A percentile compares a stretch with the other conserved stretches of the same genome.
Evolutionary conservation across 2,329 filamentous ascomycete genomes (phyloP).

Genomic region (Rutstroemia sp.): DNA sequence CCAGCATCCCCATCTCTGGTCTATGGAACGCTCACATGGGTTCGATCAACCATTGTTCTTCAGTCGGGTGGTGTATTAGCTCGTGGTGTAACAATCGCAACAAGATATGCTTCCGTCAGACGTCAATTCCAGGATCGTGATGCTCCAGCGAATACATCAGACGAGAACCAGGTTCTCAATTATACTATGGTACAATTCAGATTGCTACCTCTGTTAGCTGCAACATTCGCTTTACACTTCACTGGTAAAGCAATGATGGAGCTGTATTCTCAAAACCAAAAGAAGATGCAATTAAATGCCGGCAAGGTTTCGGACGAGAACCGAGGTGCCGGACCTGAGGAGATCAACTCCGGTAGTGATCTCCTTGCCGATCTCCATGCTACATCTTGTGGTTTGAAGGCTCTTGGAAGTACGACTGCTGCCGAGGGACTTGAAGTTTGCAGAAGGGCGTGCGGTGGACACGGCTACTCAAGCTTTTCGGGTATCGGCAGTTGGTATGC

Average conservation of each 20-base stretch:
- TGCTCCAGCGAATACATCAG: slow-evolving; percentile 45
- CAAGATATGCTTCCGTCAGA: slow-evolving; percentile 64
- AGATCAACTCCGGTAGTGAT: slow-evolving; percentile 57
- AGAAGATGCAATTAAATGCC: slow-evolving; percentile 47
- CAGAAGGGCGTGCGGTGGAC: slow-evolving; percentile 68
- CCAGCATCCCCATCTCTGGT: slow-evolving; percentile 60
- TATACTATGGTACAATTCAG: slow-evolving; percentile 77
- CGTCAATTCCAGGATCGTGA: slow-evolving; percentile 75
- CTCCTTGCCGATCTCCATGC: slow-evolving; percentile 68
- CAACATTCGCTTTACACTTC: slow-evolving; percentile 73
- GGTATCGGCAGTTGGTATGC: slow-evolving; percentile 71
- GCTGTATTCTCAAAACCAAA: slow-evolving; percentile 66
- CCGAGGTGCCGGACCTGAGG: slow-evolving; percentile 59
- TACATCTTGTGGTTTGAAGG: slow-evolving; percentile 70
- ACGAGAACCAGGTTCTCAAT: slow-evolving; percentile 70
- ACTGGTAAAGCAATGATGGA: slow-evolving; percentile 71
- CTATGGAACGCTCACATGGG: slow-evolving; percentile 71
- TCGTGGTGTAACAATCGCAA: slow-evolving; percentile 70
- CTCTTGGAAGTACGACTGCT: slow-evolving; percentile 62
- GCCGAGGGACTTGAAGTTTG: slow-evolving; percentile 70
- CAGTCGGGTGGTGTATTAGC: slow-evolving; percentile 66
- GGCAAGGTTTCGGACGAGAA: slow-evolving; percentile 33
- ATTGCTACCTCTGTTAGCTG: slow-evolving; percentile 62
- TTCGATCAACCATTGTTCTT: slow-evolving; percentile 66
- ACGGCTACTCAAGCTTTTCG: slow-evolving; percentile 67